Conservation (phyloP, 768 basidiomycete species). For the Calvatia gigantea region DNA sequence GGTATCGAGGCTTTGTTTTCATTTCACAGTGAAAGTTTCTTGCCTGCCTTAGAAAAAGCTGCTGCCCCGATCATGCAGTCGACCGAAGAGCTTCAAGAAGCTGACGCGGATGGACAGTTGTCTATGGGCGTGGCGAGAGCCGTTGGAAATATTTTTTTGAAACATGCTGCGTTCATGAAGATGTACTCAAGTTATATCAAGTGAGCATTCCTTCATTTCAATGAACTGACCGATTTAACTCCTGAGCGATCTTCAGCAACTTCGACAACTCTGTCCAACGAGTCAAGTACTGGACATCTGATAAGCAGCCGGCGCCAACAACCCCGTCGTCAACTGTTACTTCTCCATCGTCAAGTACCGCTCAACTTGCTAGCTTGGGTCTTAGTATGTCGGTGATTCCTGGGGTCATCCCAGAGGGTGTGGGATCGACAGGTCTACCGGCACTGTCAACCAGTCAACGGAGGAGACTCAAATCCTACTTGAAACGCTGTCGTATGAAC, state of each 20-base stretch:
- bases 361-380: conserved; percentile 61
- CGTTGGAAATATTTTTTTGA: conserved; percentile 86
- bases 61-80: conserved; percentile 63
- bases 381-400: conserved; percentile 52
- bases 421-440: conserved; percentile 40
- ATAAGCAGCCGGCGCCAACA: conserved; percentile 39
- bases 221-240: conserved; percentile 2
- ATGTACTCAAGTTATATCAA: conserved; percentile 99
- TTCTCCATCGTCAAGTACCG: conserved; percentile 59
- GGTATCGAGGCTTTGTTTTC: conserved; percentile 87
- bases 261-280: conserved; percentile 92
- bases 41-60: conserved; percentile 84
- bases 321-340: conserved; percentile 39
- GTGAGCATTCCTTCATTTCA: conserved; percentile 36
- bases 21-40: conserved; percentile 91
- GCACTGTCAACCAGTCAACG: conserved; percentile 74
- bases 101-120: conserved; percentile 69
- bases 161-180: conserved; percentile 96
- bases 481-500: conserved; percentile 87
- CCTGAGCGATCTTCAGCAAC: conserved; percentile 52
- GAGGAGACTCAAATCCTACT: conserved; percentile 83
- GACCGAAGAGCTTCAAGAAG: conserved; percentile 38
- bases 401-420: conserved; percentile 35
- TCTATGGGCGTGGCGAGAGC: conserved; percentile 73
- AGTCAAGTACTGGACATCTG: conserved; percentile 80